These are phyloP conservation scores for Nothophytophthora sp. DNA, from an alignment of 352 stramenopile genomes.

Conservation along the genomic window DNA sequence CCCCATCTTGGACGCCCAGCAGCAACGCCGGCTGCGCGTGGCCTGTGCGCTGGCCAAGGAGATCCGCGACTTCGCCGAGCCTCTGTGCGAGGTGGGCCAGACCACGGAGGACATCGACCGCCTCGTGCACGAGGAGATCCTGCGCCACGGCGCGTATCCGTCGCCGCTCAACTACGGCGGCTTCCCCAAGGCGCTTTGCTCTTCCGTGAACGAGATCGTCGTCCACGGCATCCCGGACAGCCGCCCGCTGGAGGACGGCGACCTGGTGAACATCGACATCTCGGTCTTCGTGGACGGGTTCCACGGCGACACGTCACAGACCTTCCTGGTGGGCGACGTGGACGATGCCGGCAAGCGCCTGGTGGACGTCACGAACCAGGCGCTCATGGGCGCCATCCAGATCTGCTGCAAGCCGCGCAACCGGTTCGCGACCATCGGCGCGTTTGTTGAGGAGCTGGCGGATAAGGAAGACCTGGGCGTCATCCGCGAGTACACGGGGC, in stretches of 20 bases:
- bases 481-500: constrained; percentile 93
- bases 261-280: constrained; percentile 98
- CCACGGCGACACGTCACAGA: constrained; percentile 98
- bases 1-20: constrained; percentile 65
- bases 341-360: constrained; percentile 87
- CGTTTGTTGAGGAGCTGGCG: constrained; percentile 92
- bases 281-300: constrained; percentile 94
- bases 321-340: constrained; percentile 93
- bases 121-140: constrained; percentile 91
- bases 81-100: constrained; percentile 77
- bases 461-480: constrained; percentile 78
- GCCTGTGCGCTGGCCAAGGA: constrained; percentile 78
- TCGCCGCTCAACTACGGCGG: constrained; percentile 93
- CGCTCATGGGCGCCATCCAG: constrained; percentile 86
- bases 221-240: constrained; percentile 98
- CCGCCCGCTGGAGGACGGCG: constrained; percentile 86
- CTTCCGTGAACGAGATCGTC: constrained; percentile 97
- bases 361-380: constrained; percentile 88
- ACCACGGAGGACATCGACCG: constrained; percentile 96
- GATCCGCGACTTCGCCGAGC: constrained; percentile 75
- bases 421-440: constrained; percentile 95
- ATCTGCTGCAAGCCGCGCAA: constrained; percentile 90
- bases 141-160: constrained; percentile 84
- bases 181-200: constrained; percentile 96
- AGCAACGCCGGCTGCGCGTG: constrained; percentile 67